These are phyloP conservation scores for Talaromyces sp. DNA, from an alignment of 2,329 filamentous ascomycete species.

Conservation along the genomic window DNA sequence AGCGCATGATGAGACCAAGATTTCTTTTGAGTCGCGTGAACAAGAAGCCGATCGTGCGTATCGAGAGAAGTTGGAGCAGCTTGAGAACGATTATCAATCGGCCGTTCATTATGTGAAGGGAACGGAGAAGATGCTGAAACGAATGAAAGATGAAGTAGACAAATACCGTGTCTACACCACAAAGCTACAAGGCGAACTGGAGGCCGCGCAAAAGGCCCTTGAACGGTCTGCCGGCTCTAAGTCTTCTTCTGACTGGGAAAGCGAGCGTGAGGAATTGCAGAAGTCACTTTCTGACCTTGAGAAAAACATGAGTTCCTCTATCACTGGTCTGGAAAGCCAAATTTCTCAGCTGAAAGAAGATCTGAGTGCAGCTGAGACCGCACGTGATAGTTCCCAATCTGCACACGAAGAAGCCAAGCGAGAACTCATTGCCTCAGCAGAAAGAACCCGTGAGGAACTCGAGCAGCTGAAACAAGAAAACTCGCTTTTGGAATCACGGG, in stretches of 20 bases:
- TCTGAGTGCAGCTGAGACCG: constrained; percentile 57
- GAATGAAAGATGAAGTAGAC: constrained; percentile 94
- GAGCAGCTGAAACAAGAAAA: constrained; percentile 83
- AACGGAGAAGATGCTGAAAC: constrained; percentile 97
- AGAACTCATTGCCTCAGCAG: constrained; percentile 51
- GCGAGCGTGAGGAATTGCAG: constrained; percentile 63
- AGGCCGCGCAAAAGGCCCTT: constrained; percentile 54
- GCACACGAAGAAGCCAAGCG: constrained; percentile 49
- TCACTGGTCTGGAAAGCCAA: constrained; percentile 64
- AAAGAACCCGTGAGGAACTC: constrained; percentile 61
- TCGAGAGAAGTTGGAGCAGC: constrained; percentile 84
- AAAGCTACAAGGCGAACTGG: constrained; percentile 76
- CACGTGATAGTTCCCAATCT: constrained; percentile 62
- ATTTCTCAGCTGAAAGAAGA: constrained; percentile 64
- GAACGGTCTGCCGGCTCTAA: constrained; percentile 35
- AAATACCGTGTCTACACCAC: constrained; percentile 84
- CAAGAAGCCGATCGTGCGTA: constrained; percentile 85
- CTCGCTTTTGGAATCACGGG: constrained; percentile 70
- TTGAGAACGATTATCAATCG: constrained; percentile 96
- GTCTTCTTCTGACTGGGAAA: constrained; percentile 62
- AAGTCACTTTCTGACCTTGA: constrained; percentile 65
- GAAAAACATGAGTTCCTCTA: constrained; percentile 59
- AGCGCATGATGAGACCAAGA: constrained; percentile 79
- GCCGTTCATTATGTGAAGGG: constrained; percentile 97
- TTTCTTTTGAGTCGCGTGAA: constrained; percentile 68